These are phyloP conservation scores for Podospora conica DNA, from an alignment of 495 filamentous ascomycete species.

Conservation along the genomic window DNA sequence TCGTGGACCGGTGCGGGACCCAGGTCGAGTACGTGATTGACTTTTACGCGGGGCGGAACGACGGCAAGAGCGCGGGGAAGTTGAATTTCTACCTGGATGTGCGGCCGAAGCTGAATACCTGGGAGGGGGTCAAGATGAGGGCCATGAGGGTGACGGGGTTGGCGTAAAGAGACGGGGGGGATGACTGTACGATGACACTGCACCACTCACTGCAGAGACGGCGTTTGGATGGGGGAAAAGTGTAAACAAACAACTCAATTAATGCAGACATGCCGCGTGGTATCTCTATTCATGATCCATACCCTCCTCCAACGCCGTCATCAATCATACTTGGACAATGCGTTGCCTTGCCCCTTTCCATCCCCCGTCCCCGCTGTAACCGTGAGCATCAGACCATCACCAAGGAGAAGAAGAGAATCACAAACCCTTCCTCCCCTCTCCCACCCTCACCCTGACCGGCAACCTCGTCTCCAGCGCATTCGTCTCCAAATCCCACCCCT, in stretches of 20 bases:
- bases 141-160: constrained; percentile 57
- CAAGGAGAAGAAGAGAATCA: not conserved
- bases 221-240: not conserved
- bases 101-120: constrained; percentile 85
- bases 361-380: not conserved
- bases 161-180: constrained; percentile 25
- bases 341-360: not conserved
- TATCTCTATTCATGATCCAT: not conserved
- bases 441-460: constrained; percentile 27
- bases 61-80: constrained; percentile 48
- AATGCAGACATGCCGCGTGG: not conserved
- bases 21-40: constrained; percentile 94
- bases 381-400: not conserved
- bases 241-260: not conserved
- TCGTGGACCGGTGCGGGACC: constrained; percentile 88
- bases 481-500: constrained; percentile 42
- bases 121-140: constrained; percentile 86
- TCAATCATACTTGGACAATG: not conserved
- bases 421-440: constrained; percentile 28
- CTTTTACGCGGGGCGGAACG: constrained; percentile 79
- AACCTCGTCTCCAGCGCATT: constrained; percentile 40
- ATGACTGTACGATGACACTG: not conserved
- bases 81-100: constrained; percentile 94
- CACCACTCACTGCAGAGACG: not conserved
- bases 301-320: not conserved